Conservation (phyloP, 345 rosid genomes). For the Sonneratia caseolaris region DNA sequence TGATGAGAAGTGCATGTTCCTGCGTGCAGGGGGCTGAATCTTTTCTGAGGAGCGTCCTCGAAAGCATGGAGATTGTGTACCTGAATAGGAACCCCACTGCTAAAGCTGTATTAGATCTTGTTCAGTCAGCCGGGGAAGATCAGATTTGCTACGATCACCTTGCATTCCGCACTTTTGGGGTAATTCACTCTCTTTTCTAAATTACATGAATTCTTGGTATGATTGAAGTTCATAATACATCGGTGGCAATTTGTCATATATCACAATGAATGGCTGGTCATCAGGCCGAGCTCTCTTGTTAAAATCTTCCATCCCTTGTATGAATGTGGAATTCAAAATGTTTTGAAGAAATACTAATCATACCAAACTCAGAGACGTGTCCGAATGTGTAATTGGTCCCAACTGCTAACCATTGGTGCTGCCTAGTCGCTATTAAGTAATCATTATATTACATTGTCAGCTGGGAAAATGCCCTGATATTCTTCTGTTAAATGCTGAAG, state of each 20-base stretch:
- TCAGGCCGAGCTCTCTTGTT: not conserved
- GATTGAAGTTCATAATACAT: not conserved
- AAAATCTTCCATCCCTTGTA: not conserved
- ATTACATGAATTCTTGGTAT: not conserved
- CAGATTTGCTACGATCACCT: constrained; percentile 78
- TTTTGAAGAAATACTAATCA: not conserved
- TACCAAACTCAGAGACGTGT: not conserved
- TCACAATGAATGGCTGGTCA: not conserved
- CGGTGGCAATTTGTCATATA: not conserved
- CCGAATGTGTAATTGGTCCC: not conserved
- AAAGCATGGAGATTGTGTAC: constrained; percentile 60
- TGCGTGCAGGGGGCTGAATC: constrained; percentile 39
- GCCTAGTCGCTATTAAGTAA: not conserved
- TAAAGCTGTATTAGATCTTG: constrained; percentile 67
- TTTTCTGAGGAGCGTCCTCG: constrained; percentile 63
- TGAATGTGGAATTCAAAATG: not conserved
- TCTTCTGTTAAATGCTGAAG: constrained; percentile 20
- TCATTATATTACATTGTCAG: not conserved
- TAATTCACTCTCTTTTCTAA: constrained; percentile 12
- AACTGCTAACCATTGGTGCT: not conserved
- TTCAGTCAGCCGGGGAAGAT: constrained; percentile 36
- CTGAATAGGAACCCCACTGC: constrained; percentile 73
- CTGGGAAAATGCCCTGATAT: not conserved
- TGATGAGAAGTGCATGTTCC: not conserved
- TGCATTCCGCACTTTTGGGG: constrained; percentile 94